Evolutionary conservation across 2,329 filamentous ascomycete genomes (phyloP), one percentile per base, ranked within the genome.

Genomic region (Chaetothyriales sp.): DNA sequence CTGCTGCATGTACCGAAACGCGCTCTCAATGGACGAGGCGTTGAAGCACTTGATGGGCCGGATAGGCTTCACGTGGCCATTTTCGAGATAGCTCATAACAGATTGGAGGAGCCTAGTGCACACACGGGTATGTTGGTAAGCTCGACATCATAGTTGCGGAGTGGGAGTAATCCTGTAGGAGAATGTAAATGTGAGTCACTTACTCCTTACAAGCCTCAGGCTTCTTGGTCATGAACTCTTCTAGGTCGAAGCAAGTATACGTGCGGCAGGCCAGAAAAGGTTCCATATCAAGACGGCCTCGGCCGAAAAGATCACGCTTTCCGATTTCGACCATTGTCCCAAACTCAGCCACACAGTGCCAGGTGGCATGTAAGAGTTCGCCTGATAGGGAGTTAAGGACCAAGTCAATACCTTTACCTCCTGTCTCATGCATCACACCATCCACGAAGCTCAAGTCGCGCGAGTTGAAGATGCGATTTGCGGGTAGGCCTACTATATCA

Each of bases 311-410:
- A 28, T 53, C 51, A 4, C 65, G 59, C 54, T 69, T 70, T 5
- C 70, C 70, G n/a, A 75, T 67, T 49, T 75, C 71, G 0, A 75
- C 51, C 60, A 76, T 68, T 2, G 59, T 64, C 0, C 71, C 73
- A 46, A 68, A 71, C 1, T 59, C 55, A 32, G 50, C 53, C 6
- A 60, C 49, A 28, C 53, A 57, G 5, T 51, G 43, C 52, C 51
- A 60, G 4, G 51, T 54, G 18, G 48, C 62, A 43, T 61, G 57
- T 1, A 65, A 51, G 2, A 62, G 46, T 18, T 60, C 56, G 5
- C 62, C 63, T 1, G 62, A 56, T 0, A 63, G 49, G 0, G 61
- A 62, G 25, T 64, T 64, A 2, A 64, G 43, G 5, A 59, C 49
- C 2, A 58, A 50, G 46, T 60, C 54, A 28, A 60, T 51, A 9